Evolutionary conservation across 2,329 filamentous ascomycete species (phyloP).

Genomic region (Diaporthe ilicicola): DNA sequence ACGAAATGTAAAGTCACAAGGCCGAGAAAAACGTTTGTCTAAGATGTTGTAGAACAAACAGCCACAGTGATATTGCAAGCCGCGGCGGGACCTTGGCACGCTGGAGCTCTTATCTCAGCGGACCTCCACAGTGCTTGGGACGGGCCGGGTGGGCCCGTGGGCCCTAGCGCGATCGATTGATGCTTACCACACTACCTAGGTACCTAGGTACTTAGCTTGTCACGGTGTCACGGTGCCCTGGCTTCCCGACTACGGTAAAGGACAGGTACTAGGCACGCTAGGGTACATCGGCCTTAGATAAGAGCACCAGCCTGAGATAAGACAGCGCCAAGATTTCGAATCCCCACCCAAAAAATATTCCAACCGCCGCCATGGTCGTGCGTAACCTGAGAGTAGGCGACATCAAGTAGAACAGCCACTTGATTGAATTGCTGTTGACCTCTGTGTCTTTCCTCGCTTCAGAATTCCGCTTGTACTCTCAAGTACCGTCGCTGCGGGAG

Average conservation of each 20-base stretch:
- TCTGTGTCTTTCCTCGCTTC: neutral
- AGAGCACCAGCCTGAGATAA: neutral
- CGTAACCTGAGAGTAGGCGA: neutral
- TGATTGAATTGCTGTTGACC: neutral
- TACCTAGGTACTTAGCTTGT: too few relatives aligned
- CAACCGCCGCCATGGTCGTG: conserved; percentile 16
- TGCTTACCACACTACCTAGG: too few relatives aligned
- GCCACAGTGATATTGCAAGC: too few relatives aligned
- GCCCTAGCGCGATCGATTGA: too few relatives aligned
- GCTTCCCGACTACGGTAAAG: too few relatives aligned
- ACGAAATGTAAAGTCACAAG: too few relatives aligned
- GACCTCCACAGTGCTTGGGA: neutral
- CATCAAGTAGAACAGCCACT: neutral
- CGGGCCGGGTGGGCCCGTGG: too few relatives aligned
- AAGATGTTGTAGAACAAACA: too few relatives aligned
- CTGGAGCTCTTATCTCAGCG: neutral
- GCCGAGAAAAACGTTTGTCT: too few relatives aligned
- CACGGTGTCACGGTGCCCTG: too few relatives aligned
- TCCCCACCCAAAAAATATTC: conserved; percentile 29
- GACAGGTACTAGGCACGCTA: neutral
- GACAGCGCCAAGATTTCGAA: conserved; percentile 32
- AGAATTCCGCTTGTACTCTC: neutral
- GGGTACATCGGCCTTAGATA: conserved; percentile 1
- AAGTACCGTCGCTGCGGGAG: neutral
- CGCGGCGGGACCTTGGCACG: neutral